Base-by-base conservation (phyloP, 176 grass and related monocot genomes). In the Hyparrhenia diplandra region DNA sequence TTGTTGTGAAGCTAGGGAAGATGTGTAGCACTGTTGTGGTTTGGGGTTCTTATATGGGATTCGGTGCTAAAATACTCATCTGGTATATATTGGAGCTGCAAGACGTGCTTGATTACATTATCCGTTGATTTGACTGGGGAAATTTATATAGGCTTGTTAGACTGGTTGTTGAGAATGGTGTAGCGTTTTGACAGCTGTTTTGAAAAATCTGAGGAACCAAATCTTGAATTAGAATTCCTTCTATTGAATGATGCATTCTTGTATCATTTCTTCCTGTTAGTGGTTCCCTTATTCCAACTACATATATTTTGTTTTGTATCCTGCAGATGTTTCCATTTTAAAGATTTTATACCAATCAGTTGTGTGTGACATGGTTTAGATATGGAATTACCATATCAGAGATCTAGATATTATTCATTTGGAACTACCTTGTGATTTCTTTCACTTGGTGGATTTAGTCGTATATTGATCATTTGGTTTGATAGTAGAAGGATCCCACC, bases 11-110 rank as follows among this genome's bases (percentile, higher is more conserved):
- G 71, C 31, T 57, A 29, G n/a, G 31, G 31, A 64, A 71, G 24
- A 82, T 13, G 10, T 55, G 30, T n/a, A n/a, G n/a, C 54, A 24
- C 4, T 41, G 18, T 57, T 41, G 13, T 41, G 5, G 77, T 67
- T 31, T 1, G 46, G 59, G 29, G 36, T n/a, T n/a, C n/a, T n/a
- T n/a, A n/a, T 47, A 21, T 10, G 5, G 11, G 42, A 51, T 67
- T 78, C 60, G 5, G 34, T 68, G 58, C 9, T 41, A 74, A 80
- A 84, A 47, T 75, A 13, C 5, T 84, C 60, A 71, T 85, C 57
- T 45, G 35, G 10, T 89, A 77, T 58, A 0, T 28, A 49, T 84
- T 75, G 10, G 41, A 32, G 40, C 41, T 70, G 31, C 40, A 37
- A 43, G 14, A 2, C 40, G 11, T 29, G 43, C 17, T 73, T 52